Evolutionary conservation across 2,329 filamentous ascomycete species (phyloP).

Genomic region (Penicillium sp.): DNA sequence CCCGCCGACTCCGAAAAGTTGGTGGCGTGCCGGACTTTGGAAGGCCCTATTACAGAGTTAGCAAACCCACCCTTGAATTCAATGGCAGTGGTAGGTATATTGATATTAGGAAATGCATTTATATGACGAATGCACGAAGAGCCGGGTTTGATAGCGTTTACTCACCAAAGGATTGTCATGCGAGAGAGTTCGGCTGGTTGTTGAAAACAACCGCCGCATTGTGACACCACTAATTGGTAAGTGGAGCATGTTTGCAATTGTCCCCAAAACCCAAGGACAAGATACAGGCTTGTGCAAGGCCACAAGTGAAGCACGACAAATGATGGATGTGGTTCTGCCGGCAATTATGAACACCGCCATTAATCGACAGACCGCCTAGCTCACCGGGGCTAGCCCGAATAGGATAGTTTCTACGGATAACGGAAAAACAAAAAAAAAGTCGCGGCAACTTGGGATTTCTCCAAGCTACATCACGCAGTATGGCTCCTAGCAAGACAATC

Average conservation of each 20-base stretch:
- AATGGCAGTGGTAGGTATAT: background rate
- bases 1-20: slow-evolving; percentile 71
- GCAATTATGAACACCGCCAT: background rate
- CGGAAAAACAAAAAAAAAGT: slow-evolving; percentile 30
- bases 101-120: background rate
- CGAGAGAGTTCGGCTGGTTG: slow-evolving; percentile 50
- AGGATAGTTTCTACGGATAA: slow-evolving; percentile 22
- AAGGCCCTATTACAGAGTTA: slow-evolving; percentile 64
- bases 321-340: slow-evolving; percentile 14
- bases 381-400: slow-evolving; percentile 9
- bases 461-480: slow-evolving; percentile 15
- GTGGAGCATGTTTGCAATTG: background rate
- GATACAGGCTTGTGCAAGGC: background rate
- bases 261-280: background rate
- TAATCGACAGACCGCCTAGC: background rate
- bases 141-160: background rate
- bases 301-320: background rate
- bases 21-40: slow-evolving; percentile 71
- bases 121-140: background rate
- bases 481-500: slow-evolving; percentile 52
- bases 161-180: slow-evolving; percentile 90
- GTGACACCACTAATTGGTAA: background rate
- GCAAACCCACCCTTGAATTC: background rate
- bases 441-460: slow-evolving; percentile 9
- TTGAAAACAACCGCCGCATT: slow-evolving; percentile 56